Evolutionary conservation across 352 stramenopile species (phyloP).

Genomic region (Phytopythium vexans): DNA sequence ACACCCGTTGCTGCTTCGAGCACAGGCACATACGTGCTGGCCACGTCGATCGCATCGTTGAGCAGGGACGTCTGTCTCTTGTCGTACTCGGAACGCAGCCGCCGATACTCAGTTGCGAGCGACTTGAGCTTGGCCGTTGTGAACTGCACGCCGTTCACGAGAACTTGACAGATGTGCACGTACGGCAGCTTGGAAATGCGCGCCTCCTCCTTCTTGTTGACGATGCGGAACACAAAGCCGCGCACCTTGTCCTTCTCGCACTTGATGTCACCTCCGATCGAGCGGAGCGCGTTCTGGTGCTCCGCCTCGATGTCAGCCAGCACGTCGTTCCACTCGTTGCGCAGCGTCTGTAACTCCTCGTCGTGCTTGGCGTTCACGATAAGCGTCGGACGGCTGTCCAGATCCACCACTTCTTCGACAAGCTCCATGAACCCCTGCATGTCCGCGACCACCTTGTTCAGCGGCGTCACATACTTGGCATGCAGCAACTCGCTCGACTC

Average conservation of each 20-base stretch:
- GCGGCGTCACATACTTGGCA: conserved; percentile 35
- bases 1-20: conserved; percentile 89
- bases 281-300: conserved; percentile 52
- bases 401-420: conserved; percentile 81
- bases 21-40: conserved; percentile 94
- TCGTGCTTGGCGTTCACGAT: conserved; percentile 86
- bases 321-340: conserved; percentile 71
- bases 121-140: conserved; percentile 91
- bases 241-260: conserved; percentile 92
- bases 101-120: conserved; percentile 81
- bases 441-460: conserved; percentile 64
- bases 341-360: conserved; percentile 67
- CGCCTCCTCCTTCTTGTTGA: conserved; percentile 92
- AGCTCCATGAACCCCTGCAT: conserved; percentile 65
- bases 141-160: conserved; percentile 98
- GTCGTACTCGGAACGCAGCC: conserved; percentile 90
- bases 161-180: conserved; percentile 92
- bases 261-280: conserved; percentile 82
- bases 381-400: conserved; percentile 74
- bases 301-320: conserved; percentile 82
- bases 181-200: conserved; percentile 83
- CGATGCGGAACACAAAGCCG: conserved; percentile 92
- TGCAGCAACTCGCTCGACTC: conserved; percentile 20
- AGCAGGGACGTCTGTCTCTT: conserved; percentile 90
- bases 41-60: conserved; percentile 91